Conservation (phyloP, 2,329 filamentous ascomycete genomes). For the Talaromyces sp. region DNA sequence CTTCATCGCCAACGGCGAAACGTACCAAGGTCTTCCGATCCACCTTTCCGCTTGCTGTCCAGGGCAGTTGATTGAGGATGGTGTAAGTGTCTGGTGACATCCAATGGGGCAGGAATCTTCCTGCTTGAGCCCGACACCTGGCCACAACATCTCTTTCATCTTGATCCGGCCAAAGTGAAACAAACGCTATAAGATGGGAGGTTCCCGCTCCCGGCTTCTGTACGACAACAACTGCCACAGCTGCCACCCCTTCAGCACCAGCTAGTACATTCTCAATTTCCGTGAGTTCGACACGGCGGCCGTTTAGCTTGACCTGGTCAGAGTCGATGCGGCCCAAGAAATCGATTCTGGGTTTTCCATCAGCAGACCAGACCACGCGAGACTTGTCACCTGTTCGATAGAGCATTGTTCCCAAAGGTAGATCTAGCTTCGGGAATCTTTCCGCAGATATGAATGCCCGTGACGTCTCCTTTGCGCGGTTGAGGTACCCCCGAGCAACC, state of each 20-base stretch:
- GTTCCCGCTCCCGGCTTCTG: conserved; percentile 20
- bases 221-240: conserved; percentile 23
- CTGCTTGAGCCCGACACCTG: conserved; percentile 18
- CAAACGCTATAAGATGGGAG: conserved; percentile 25
- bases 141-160: conserved; percentile 16
- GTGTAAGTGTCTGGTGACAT: conserved; percentile 10
- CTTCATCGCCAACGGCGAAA: neutral
- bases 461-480: conserved; percentile 8
- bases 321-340: conserved; percentile 58
- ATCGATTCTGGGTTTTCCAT: conserved; percentile 51
- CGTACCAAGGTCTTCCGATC: conserved; percentile 2
- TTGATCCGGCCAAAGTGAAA: conserved; percentile 17
- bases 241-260: conserved; percentile 18
- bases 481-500: conserved; percentile 11
- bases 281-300: conserved; percentile 54
- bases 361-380: conserved; percentile 59
- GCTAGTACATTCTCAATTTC: conserved; percentile 35
- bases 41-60: neutral
- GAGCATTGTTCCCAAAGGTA: conserved; percentile 42
- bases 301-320: conserved; percentile 56
- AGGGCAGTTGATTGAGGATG: neutral
- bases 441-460: conserved; percentile 2
- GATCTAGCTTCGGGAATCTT: conserved; percentile 7
- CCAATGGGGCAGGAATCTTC: conserved; percentile 16
- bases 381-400: conserved; percentile 40